Base-by-base conservation (phyloP, 2,329 filamentous ascomycete species). In the Leptoxyphium fumago region DNA sequence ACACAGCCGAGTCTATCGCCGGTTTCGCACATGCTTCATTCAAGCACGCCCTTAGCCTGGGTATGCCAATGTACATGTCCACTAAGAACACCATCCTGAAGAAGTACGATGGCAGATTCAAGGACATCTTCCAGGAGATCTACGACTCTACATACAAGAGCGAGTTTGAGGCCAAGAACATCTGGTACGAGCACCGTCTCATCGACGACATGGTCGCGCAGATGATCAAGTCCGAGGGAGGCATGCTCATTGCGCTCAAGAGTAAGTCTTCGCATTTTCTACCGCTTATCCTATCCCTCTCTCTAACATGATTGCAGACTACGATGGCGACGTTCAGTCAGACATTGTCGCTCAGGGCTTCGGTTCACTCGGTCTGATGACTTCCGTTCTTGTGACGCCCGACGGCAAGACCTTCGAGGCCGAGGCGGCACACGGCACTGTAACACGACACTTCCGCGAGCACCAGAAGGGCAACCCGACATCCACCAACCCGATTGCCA, bases 31-130 rank as follows among this genome's bases (percentile, higher is more conserved):
- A 96, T 63, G 84, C 91, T 50, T 88, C 81, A 55, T 96, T 98
- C 79, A 94, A 95, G 79, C 78, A 95, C 54, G 89, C 91, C 29
- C 70, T 96, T 39, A 73, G 78, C 66, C 91, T 94, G 77, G 73
- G 73, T 51, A 72, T 94, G 53, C 91, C 91, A n/a, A 74, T 98
- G 59, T 98, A 96, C 74, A 93, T 96, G 89, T 94, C 86, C 76
- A 98, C 91, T 68, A 98, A 98, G 82, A 96, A 96, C 76, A 98
- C 91, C 56, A 98, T 98, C 58, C 73, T 98, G 55, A 98, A 98
- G 76, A 89, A 88, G 67, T 98, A 98, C 70, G 91, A 98, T 62
- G 91, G 91, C 43, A 78, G 84, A 58, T 98, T 98, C 78, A 96
- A 96, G 80, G 91, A 98, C 62, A 93, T 96, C 66, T 98, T 98